Base-by-base conservation (phyloP, 805 yeast genomes). In the Cyberlindnera mrakii region DNA sequence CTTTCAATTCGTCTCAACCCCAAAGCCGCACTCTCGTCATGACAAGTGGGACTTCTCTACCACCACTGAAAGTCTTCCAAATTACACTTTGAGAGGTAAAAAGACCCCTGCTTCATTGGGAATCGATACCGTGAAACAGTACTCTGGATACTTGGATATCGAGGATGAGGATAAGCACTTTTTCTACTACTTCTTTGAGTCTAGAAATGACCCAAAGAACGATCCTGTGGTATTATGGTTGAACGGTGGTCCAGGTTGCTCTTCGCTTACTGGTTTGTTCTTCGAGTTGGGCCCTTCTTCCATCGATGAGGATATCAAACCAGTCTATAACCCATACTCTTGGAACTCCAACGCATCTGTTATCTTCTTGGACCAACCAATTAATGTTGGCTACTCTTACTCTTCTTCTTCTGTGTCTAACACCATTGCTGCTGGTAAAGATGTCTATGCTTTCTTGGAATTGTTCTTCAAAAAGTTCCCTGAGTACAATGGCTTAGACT, bases 221-320 rank as follows among this genome's bases (percentile, higher is more conserved):
- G 96, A 87, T 64, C 96, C 96, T 1, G 71, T 87, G 33, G 75
- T 89, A 40, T 71, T 91, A 52, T 89, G 96, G 96, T 73, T 88
- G 59, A 88, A 88, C 60, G 96, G 96, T 54, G 96, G 96, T 15
- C 96, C 96, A 35, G 96, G 96, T 4, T 88, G 96, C 66, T 85
- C 95, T 14, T 85, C 95, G 10, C 66, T 86, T 66, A 85, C 95
- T 13, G 96, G 96, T 0, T 72, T 85, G 52, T 83, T 87, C 60
- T 85, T 86, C 60, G 96, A 88, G 62, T 72, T 87, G 54, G 96
- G 96, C 25, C 91, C 96, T 14, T 72, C 95, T 2, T 71, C 80
- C 18, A 79, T 87, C 48, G 75, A 71, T 45, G 62, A 75, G 34
- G 76, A 82, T 23, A 60, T 80, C 46, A 74, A 75, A 55, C 90